A percentile compares a stretch with the other conserved stretches of the same genome.
These are phyloP conservation scores for Candida dajiaensis DNA, from an alignment of 805 yeast species.

Conservation along the genomic window DNA sequence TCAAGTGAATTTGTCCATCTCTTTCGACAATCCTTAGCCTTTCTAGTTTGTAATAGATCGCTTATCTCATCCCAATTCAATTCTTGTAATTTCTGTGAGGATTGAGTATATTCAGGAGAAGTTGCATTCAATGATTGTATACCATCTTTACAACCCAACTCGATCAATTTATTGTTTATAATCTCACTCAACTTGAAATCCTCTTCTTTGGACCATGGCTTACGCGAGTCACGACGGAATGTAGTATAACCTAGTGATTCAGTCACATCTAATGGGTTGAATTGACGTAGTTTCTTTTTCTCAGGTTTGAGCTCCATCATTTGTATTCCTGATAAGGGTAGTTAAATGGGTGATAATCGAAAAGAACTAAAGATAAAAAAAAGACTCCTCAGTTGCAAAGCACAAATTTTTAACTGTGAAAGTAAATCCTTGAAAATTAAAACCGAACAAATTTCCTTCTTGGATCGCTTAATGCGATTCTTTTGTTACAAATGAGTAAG, in stretches of 20 bases:
- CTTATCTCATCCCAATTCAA: slow-evolving; percentile 63
- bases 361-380: no score
- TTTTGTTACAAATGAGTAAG: no score
- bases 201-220: slow-evolving; percentile 74
- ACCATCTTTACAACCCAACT: slow-evolving; percentile 31
- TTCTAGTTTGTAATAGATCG: slow-evolving; percentile 43
- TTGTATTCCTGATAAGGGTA: background rate
- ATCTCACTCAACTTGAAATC: slow-evolving; percentile 48
- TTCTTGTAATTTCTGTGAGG: slow-evolving; percentile 22
- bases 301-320: slow-evolving; percentile 4
- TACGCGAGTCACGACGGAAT: slow-evolving; percentile 53
- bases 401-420: no score
- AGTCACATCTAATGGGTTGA: slow-evolving; percentile 45
- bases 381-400: no score
- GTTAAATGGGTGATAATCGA: no score
- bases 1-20: slow-evolving; percentile 85
- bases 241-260: slow-evolving; percentile 73
- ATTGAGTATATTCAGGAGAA: slow-evolving; percentile 20
- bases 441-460: no score
- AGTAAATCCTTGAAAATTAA: no score
- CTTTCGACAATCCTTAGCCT: slow-evolving; percentile 78
- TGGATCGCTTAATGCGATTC: no score
- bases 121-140: slow-evolving; percentile 24
- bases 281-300: slow-evolving; percentile 22
- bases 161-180: slow-evolving; percentile 32